Conservation (phyloP, 495 filamentous ascomycete species). For the Xylaria acuta region DNA sequence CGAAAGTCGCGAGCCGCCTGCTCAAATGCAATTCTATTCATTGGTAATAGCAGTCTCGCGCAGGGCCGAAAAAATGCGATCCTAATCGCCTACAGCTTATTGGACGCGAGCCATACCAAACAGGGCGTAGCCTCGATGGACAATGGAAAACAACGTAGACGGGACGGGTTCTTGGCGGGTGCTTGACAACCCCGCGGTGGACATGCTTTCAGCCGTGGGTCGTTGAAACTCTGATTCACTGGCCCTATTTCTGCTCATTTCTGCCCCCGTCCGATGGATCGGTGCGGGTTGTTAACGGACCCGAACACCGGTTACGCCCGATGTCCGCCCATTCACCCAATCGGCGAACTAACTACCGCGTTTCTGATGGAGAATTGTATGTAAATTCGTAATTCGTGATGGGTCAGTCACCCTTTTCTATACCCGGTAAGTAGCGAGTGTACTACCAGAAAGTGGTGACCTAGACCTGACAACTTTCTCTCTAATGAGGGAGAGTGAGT, state of each 20-base stretch:
- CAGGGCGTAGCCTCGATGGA: background rate
- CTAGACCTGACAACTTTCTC: background rate
- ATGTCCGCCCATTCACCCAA: background rate
- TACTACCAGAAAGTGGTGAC: background rate
- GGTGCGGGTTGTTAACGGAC: constrained; percentile 24
- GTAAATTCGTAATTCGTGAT: background rate
- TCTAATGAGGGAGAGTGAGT: background rate
- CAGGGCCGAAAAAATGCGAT: background rate
- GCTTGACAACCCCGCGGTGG: constrained; percentile 6
- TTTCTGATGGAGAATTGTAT: background rate
- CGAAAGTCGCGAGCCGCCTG: background rate
- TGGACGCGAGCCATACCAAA: background rate
- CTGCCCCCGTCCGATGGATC: background rate
- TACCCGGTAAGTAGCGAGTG: background rate
- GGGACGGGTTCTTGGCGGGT: constrained; percentile 10
- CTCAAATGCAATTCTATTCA: background rate
- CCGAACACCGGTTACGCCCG: constrained; percentile 8
- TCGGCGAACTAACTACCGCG: background rate
- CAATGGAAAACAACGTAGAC: background rate
- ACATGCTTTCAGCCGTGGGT: background rate
- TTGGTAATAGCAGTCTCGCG: background rate
- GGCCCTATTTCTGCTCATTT: background rate
- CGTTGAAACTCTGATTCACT: background rate
- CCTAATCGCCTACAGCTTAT: background rate
- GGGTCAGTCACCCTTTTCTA: background rate